A percentile compares a stretch with the other conserved stretches of the same genome.
These are phyloP conservation scores for Colletotrichum liaoningense DNA, from an alignment of 2,329 filamentous ascomycete genomes.

Conservation along the genomic window DNA sequence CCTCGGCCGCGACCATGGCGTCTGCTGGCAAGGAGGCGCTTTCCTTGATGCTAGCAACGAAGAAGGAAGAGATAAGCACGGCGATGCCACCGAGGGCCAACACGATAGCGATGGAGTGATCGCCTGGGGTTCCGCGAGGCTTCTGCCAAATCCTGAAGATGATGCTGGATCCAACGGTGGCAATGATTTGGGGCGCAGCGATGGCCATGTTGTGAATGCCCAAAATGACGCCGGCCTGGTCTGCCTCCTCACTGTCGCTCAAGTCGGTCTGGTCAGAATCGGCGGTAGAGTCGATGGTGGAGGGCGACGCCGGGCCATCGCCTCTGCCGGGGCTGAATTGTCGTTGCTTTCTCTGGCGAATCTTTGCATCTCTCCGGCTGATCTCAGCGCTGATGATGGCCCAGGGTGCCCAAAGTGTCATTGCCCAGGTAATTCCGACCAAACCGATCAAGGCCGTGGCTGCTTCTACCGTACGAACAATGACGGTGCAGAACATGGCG, in stretches of 20 bases:
- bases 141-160: slow-evolving; percentile 92
- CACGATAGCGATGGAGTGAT: slow-evolving; percentile 89
- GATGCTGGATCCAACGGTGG: slow-evolving; percentile 83
- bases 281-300: slow-evolving; percentile 14
- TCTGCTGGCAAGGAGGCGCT: slow-evolving; percentile 56
- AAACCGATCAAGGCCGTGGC: slow-evolving; percentile 84
- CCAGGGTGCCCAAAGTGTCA: slow-evolving; percentile 95
- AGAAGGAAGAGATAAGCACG: slow-evolving; percentile 80
- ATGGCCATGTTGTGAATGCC: slow-evolving; percentile 97
- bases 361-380: slow-evolving; percentile 77
- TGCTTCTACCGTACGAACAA: slow-evolving; percentile 76
- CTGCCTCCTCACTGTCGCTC: slow-evolving; percentile 67
- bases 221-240: slow-evolving; percentile 89
- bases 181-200: slow-evolving; percentile 90
- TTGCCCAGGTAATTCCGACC: slow-evolving; percentile 90
- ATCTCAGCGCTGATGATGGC: slow-evolving; percentile 96
- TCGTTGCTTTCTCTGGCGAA: slow-evolving; percentile 52
- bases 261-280: slow-evolving; percentile 28
- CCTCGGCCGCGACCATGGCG: slow-evolving; percentile 54
- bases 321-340: slow-evolving; percentile 34
- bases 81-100: slow-evolving; percentile 85
- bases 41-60: slow-evolving; percentile 76
- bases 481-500: slow-evolving; percentile 85
- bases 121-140: slow-evolving; percentile 83
- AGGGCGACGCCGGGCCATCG: slow-evolving; percentile 26